Conservation (phyloP, 345 rosid species). For the Erysimum cheiranthoides region DNA sequence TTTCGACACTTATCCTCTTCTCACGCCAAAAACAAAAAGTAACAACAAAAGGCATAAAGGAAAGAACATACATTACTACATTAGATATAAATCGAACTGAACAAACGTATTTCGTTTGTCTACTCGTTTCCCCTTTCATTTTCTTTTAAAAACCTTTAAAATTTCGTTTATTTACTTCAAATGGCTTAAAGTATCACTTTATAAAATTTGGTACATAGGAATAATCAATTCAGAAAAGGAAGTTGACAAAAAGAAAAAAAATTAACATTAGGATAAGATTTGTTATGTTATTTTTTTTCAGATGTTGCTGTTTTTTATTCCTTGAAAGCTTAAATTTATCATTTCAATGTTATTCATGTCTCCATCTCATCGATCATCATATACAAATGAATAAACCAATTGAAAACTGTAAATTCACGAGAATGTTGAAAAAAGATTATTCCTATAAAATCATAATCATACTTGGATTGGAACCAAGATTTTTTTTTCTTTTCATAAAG, state of each 20-base stretch:
- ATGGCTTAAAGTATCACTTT: background rate
- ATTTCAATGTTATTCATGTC: background rate
- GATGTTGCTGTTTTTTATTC: background rate
- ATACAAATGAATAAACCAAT: slow-evolving; percentile 6
- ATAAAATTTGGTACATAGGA: background rate
- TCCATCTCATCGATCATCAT: background rate
- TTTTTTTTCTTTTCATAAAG: no score
- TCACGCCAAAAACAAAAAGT: slow-evolving; percentile 25
- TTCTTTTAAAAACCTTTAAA: background rate
- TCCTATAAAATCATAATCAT: no score
- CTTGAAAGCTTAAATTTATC: background rate
- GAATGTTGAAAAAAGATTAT: no score
- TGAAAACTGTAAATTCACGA: slow-evolving; percentile 12
- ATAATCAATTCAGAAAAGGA: background rate
- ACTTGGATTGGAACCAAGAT: slow-evolving; percentile 19
- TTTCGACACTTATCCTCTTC: background rate
- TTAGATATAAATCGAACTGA: slow-evolving; percentile 33
- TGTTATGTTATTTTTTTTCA: background rate
- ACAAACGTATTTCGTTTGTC: slow-evolving; percentile 36
- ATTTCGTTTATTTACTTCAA: background rate
- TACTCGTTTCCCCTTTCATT: background rate
- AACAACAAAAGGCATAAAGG: slow-evolving; percentile 30
- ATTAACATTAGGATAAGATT: background rate
- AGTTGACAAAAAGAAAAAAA: background rate
- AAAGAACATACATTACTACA: slow-evolving; percentile 7